Conservation (phyloP, 768 basidiomycete genomes). For the Paxillus rubicundulus region DNA sequence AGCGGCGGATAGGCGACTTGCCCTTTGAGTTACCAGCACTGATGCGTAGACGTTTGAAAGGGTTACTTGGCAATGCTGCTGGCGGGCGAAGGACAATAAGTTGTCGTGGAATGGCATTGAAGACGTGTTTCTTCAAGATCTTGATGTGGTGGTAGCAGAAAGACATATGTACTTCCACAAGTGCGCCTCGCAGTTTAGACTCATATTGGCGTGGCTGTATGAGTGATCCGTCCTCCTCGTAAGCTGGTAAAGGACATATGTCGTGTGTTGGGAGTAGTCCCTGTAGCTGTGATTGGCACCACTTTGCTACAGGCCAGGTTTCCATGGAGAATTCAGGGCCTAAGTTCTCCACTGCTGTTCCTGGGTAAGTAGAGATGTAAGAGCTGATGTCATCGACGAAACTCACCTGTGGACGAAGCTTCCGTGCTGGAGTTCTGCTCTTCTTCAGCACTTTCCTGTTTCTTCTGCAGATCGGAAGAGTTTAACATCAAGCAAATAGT, state of each 20-base stretch:
- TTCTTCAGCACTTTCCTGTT: neutral
- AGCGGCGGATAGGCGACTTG: too few species aligned
- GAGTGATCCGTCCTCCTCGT: neutral
- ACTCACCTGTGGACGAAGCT: too few species aligned
- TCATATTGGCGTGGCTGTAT: neutral
- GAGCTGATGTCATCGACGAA: too few species aligned
- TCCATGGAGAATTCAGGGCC: neutral
- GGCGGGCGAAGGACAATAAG: neutral
- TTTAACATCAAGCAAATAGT: too few species aligned
- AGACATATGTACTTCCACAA: conserved; percentile 1
- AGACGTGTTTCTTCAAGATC: neutral
- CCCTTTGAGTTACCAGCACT: too few species aligned
- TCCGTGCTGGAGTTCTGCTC: too few species aligned
- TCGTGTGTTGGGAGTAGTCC: neutral
- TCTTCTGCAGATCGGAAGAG: neutral
- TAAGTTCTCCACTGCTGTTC: neutral
- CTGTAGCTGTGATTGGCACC: neutral
- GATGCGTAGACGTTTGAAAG: neutral
- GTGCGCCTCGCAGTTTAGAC: neutral
- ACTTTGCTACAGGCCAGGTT: neutral
- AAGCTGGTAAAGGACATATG: neutral
- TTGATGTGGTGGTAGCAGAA: neutral
- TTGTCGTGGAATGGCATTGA: neutral
- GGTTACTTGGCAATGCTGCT: neutral
- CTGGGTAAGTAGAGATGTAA: too few species aligned